Conservation (phyloP, 2,329 filamentous ascomycete species). For the Aspergillus felis region DNA sequence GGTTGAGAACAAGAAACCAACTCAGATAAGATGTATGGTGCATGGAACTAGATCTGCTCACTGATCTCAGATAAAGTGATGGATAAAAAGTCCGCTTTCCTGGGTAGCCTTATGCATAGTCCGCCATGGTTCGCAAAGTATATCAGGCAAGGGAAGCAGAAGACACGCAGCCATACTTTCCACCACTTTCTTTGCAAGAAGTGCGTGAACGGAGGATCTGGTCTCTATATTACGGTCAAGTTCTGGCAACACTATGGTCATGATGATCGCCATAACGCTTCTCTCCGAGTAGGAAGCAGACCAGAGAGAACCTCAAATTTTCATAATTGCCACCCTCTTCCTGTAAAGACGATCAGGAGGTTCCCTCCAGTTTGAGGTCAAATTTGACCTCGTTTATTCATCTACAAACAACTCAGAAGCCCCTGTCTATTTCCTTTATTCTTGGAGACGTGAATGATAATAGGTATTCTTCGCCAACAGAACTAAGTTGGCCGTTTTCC, state of each 20-base stretch:
- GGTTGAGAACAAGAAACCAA: background rate
- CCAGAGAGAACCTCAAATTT: background rate
- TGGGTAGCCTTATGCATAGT: background rate
- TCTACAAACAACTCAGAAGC: background rate
- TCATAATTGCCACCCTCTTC: background rate
- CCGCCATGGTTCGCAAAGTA: slow-evolving; percentile 6
- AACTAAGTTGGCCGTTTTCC: slow-evolving; percentile 12
- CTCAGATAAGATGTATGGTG: background rate
- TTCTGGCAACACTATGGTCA: background rate
- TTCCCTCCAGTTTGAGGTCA: background rate
- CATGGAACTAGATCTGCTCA: background rate
- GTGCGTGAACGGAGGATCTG: background rate
- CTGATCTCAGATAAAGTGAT: background rate
- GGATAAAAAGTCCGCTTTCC: background rate
- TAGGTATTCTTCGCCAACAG: background rate
- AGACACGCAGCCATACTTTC: background rate
- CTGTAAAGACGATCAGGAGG: background rate
- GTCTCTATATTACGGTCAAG: background rate
- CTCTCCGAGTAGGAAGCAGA: background rate
- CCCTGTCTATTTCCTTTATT: background rate
- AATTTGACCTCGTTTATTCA: background rate
- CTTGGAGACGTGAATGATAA: background rate
- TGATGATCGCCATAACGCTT: background rate
- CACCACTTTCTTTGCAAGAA: background rate
- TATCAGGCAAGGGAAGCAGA: background rate